These are phyloP conservation scores for Chalciporus sphaerocephalus DNA, from an alignment of 768 basidiomycete genomes.

Conservation along the genomic window DNA sequence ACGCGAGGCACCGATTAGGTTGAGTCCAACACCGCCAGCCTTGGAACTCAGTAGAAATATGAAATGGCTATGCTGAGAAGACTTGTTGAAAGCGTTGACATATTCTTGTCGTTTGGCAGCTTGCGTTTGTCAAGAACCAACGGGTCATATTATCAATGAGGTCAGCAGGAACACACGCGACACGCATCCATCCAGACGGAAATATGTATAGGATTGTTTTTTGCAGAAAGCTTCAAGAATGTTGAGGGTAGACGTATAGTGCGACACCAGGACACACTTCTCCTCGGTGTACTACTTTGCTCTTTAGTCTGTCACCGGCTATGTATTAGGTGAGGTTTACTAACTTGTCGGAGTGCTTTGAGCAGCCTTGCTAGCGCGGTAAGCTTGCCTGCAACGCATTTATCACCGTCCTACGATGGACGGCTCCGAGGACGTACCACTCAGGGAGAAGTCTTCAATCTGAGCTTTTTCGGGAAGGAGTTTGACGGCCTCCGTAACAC, in stretches of 20 bases:
- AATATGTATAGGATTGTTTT: conserved; percentile 67
- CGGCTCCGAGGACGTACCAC: conserved; percentile 51
- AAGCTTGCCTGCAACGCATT: conserved; percentile 61
- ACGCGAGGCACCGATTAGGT: conserved; percentile 86
- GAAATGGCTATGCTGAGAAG: conserved; percentile 66
- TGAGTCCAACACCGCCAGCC: conserved; percentile 92
- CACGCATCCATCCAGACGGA: conserved; percentile 80
- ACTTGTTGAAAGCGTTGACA: conserved; percentile 86
- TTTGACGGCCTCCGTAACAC: conserved; percentile 55
- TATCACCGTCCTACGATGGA: conserved; percentile 2
- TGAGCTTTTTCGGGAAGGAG: conserved; percentile 57
- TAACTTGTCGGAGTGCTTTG: conserved; percentile 52
- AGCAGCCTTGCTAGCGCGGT: conserved; percentile 63
- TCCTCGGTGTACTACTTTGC: conserved; percentile 68
- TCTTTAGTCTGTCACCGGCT: conserved; percentile 1
- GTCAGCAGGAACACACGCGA: background rate
- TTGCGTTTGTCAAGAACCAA: conserved; percentile 62
- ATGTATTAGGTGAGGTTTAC: background rate
- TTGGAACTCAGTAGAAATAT: conserved; percentile 92
- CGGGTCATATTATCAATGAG: conserved; percentile 1
- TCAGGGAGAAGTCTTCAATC: conserved; percentile 70
- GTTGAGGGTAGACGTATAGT: conserved; percentile 92
- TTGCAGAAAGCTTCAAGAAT: conserved; percentile 85
- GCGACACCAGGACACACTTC: conserved; percentile 95
- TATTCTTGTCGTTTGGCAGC: conserved; percentile 76